A percentile compares a stretch with the other conserved stretches of the same genome.
phyloP scores from a whole-genome alignment of 2,329 filamentous ascomycete genomes.

The Sphaerulina musiva region DNA sequence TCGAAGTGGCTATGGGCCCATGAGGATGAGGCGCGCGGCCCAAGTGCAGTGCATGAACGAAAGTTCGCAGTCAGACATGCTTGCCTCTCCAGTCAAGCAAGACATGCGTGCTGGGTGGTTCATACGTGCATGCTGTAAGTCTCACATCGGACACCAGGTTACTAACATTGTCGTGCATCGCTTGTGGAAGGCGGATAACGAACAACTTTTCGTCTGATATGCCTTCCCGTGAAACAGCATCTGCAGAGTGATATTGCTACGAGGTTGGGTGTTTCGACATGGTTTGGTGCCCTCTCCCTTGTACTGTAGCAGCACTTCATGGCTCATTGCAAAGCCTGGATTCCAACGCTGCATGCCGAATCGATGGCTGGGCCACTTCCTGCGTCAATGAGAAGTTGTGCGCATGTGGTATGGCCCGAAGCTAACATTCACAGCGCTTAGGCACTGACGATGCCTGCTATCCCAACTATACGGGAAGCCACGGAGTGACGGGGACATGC shows the following conservation, averaged over 20 bases:
- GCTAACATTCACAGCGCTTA: no score
- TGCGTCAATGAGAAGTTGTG: background rate
- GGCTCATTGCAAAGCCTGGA: no score
- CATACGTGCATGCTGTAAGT: conserved; percentile 10
- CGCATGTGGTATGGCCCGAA: background rate
- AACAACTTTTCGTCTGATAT: background rate
- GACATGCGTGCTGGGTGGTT: conserved; percentile 5
- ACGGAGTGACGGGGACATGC: no score
- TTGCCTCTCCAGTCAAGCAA: conserved; percentile 1
- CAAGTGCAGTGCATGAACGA: conserved; percentile 8
- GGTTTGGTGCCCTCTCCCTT: no score
- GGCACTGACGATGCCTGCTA: no score
- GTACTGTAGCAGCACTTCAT: no score
- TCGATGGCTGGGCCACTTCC: no score
- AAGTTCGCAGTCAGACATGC: conserved; percentile 8
- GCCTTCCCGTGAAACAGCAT: background rate
- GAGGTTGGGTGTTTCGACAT: no score
- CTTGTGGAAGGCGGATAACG: background rate
- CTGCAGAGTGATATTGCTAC: background rate
- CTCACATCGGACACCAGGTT: background rate
- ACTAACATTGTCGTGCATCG: background rate
- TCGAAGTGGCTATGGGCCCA: background rate
- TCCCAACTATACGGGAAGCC: no score
- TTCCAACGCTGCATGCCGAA: no score
- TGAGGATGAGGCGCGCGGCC: background rate